Conservation (phyloP, 2,329 filamentous ascomycete species). For the Colletotrichum sp. region DNA sequence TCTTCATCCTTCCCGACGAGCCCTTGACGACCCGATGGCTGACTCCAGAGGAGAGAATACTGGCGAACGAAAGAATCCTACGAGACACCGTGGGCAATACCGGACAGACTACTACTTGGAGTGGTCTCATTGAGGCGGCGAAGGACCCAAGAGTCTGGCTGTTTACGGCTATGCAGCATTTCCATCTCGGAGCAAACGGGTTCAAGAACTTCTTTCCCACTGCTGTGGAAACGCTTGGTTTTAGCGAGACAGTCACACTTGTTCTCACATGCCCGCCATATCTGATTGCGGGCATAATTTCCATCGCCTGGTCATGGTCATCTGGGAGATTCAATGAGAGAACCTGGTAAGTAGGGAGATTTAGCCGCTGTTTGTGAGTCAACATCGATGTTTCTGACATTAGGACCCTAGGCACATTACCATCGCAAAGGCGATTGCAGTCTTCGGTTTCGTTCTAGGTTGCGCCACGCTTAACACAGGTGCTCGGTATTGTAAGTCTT, state of each 20-base stretch:
- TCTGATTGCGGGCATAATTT: slow-evolving; percentile 40
- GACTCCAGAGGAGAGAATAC: slow-evolving; percentile 38
- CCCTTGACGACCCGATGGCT: slow-evolving; percentile 42
- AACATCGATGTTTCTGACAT: not conserved
- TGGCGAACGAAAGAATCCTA: slow-evolving; percentile 44
- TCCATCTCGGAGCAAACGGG: slow-evolving; percentile 37
- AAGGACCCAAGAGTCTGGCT: slow-evolving; percentile 50
- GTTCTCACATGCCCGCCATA: slow-evolving; percentile 50
- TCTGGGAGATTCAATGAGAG: slow-evolving; percentile 14
- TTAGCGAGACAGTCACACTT: slow-evolving; percentile 44
- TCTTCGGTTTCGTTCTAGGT: slow-evolving; percentile 20
- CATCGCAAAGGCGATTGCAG: slow-evolving; percentile 7
- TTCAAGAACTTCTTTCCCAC: slow-evolving; percentile 37
- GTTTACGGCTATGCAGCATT: slow-evolving; percentile 52
- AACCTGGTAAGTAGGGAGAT: not conserved
- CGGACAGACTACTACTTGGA: slow-evolving; percentile 32
- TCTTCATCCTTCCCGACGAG: slow-evolving; percentile 27
- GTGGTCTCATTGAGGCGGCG: slow-evolving; percentile 45
- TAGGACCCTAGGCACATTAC: not conserved
- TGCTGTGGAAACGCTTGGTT: slow-evolving; percentile 37
- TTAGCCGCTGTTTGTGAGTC: no score
- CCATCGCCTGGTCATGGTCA: slow-evolving; percentile 37
- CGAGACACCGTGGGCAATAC: slow-evolving; percentile 30
- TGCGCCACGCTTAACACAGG: slow-evolving; percentile 34
- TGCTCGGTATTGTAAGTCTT: slow-evolving; percentile 26